phyloP scores from a whole-genome alignment of 2,329 filamentous ascomycete species.

The Penicillium hordei region DNA sequence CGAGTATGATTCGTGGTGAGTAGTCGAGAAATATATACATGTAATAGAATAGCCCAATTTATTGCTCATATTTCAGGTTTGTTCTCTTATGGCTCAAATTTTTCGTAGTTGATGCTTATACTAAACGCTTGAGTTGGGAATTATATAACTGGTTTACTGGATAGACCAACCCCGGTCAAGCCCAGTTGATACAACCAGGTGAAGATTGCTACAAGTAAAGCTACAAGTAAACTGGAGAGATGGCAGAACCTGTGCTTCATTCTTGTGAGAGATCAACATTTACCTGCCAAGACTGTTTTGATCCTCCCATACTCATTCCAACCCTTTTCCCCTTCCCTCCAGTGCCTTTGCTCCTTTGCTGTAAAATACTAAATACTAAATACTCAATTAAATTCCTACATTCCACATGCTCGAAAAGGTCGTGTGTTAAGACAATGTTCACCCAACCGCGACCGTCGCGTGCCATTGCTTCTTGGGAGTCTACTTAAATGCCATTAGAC shows the following conservation, averaged over 20 bases:
- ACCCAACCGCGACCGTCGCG: slow-evolving; percentile 7
- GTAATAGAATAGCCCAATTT: too few relatives aligned
- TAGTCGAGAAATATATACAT: not conserved
- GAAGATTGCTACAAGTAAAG: not conserved
- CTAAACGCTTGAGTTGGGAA: not conserved
- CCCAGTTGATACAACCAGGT: not conserved
- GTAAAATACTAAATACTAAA: not conserved
- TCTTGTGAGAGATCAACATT: not conserved
- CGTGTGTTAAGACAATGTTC: slow-evolving; percentile 11
- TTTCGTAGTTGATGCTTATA: not conserved
- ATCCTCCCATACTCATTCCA: slow-evolving; percentile 17
- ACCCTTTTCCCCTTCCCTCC: slow-evolving; percentile 7
- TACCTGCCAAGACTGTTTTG: not conserved
- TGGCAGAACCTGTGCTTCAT: not conserved
- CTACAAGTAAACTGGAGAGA: not conserved
- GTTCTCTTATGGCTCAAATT: not conserved
- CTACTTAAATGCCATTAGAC: slow-evolving; percentile 15
- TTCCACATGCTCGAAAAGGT: slow-evolving; percentile 5
- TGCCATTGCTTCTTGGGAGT: slow-evolving; percentile 10
- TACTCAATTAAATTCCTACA: slow-evolving; percentile 7
- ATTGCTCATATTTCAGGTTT: not conserved
- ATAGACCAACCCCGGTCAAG: not conserved
- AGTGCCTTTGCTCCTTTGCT: not conserved
- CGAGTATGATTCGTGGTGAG: not conserved
- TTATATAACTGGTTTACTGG: not conserved